Evolutionary conservation across 1,139 yeast species (phyloP).

Genomic region (Protomyces gravidus): DNA sequence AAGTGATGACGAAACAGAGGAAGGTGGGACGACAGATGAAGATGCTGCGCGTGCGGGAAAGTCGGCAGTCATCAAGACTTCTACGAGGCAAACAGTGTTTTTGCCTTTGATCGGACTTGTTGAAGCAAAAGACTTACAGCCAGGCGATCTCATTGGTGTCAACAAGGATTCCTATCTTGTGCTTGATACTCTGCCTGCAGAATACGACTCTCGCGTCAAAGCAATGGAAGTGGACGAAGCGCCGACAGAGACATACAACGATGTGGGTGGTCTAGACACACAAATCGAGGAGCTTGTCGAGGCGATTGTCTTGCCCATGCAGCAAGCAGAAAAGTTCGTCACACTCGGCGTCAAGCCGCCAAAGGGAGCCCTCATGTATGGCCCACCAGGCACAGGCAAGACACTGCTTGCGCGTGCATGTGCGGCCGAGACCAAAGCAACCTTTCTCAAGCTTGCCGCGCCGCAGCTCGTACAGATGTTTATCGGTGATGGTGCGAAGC

Average conservation of each 20-base stretch:
- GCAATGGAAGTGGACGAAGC: conserved; percentile 99
- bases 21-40: conserved; percentile 91
- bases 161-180: conserved; percentile 93
- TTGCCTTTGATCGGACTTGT: conserved; percentile 94
- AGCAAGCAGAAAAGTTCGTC: conserved; percentile 93
- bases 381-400: conserved; percentile 99
- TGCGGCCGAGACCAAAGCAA: conserved; percentile 99
- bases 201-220: conserved; percentile 93
- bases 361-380: conserved; percentile 89
- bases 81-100: conserved; percentile 95
- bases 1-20: conserved; percentile 80
- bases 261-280: conserved; percentile 95
- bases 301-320: conserved; percentile 97
- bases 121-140: conserved; percentile 79
- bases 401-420: conserved; percentile 96
- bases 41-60: conserved; percentile 93
- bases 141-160: conserved; percentile 95
- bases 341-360: conserved; percentile 93
- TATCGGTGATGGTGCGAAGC: conserved; percentile 98
- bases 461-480: conserved; percentile 99
- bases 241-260: conserved; percentile 94
- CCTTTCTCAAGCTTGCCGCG: conserved; percentile 91
- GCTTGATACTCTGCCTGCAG: conserved; percentile 91
- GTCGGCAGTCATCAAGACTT: conserved; percentile 95
- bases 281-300: conserved; percentile 97